Evolutionary conservation across 345 rosid species (phyloP).

Genomic region (Adansonia digitata): DNA sequence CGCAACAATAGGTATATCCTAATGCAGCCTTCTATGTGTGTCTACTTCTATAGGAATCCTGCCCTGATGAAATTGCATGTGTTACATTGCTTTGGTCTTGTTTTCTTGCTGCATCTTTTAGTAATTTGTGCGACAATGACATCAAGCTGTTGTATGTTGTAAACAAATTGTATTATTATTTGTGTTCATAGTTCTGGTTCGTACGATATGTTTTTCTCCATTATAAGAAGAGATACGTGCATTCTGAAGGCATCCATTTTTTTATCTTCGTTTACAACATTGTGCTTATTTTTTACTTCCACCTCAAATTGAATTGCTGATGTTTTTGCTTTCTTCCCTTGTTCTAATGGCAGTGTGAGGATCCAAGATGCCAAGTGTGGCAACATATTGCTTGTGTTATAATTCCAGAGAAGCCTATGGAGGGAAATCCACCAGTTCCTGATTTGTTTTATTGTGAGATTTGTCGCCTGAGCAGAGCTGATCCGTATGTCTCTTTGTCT

Average conservation of each 20-base stretch:
- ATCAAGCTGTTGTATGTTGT: background rate
- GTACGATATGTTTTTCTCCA: background rate
- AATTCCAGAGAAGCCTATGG: constrained; percentile 69
- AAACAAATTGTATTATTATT: background rate
- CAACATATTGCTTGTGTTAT: constrained; percentile 78
- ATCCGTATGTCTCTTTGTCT: constrained; percentile 74
- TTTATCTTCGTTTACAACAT: background rate
- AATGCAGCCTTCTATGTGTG: background rate
- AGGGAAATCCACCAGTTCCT: constrained; percentile 59
- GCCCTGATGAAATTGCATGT: background rate
- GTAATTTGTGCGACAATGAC: background rate
- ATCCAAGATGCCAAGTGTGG: constrained; percentile 66
- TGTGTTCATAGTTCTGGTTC: background rate
- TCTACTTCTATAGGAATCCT: background rate
- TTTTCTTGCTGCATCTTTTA: background rate
- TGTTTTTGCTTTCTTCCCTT: background rate
- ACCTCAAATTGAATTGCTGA: background rate
- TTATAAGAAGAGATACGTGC: background rate
- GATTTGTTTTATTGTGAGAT: constrained; percentile 78
- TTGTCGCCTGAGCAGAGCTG: constrained; percentile 88
- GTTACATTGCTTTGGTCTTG: background rate
- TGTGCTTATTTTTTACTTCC: background rate
- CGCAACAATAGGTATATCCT: background rate
- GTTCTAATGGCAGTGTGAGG: constrained; percentile 63
- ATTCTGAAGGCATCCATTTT: background rate